Percentiles rank a stretch among this genome's conserved stretches.
Conservation (phyloP, 352 stramenopile species). For the Globisporangium sylvaticum region DNA sequence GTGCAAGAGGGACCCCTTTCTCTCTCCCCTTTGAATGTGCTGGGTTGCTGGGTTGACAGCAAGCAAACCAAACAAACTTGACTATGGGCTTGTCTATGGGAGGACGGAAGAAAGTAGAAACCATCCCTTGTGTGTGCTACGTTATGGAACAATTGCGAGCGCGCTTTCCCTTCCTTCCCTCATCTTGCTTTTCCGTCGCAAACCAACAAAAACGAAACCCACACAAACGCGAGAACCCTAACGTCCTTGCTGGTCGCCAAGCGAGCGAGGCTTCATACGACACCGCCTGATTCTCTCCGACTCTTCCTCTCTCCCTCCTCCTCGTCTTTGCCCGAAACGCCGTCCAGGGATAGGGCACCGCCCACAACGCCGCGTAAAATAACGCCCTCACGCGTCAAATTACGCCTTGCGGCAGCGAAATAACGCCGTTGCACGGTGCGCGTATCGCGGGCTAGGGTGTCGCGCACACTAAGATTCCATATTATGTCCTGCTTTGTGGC, state of each 20-base stretch:
- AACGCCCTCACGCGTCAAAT: slow-evolving; percentile 1
- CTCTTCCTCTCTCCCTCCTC: slow-evolving; percentile 3
- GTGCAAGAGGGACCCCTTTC: background rate
- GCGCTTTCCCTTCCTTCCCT: background rate
- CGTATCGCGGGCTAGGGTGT: background rate
- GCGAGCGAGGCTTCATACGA: background rate
- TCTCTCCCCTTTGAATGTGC: background rate
- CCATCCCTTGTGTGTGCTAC: background rate
- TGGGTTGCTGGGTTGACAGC: slow-evolving; percentile 4
- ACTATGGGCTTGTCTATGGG: slow-evolving; percentile 7
- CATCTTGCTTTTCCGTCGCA: background rate
- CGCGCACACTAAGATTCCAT: background rate
- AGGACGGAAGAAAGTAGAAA: slow-evolving; percentile 6
- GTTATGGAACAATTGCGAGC: slow-evolving; percentile 2
- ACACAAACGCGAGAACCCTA: background rate
- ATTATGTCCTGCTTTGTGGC: background rate
- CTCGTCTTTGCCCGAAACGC: slow-evolving; percentile 4
- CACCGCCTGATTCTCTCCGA: slow-evolving; percentile 13
- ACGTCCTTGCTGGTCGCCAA: background rate
- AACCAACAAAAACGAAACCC: background rate
- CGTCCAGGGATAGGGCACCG: background rate
- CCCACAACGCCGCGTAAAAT: background rate
- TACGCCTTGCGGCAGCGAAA: slow-evolving; percentile 1
- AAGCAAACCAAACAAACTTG: background rate
- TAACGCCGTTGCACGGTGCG: background rate